phyloP scores from a whole-genome alignment of 2,329 filamentous ascomycete species.

The Fusarium tupiense region DNA sequence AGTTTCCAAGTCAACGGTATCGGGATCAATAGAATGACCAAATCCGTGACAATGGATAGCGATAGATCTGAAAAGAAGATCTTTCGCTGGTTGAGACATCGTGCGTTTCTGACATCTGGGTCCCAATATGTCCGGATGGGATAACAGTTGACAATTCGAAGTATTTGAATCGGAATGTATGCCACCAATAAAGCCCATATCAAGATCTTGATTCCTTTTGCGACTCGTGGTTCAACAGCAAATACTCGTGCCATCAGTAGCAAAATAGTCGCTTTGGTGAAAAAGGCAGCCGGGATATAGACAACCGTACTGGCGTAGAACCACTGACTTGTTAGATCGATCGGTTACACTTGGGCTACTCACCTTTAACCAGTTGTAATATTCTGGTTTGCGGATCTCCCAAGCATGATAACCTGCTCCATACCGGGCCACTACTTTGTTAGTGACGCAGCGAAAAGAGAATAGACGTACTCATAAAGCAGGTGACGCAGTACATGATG shows the following conservation, averaged over 20 bases:
- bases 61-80: conserved; percentile 35
- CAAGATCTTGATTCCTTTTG: conserved; percentile 28
- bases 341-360: rapidly evolving
- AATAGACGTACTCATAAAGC: conserved; percentile 26
- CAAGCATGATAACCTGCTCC: conserved; percentile 37
- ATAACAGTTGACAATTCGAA: conserved; percentile 54
- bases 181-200: conserved; percentile 27
- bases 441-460: neutral
- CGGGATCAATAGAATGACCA: conserved; percentile 30
- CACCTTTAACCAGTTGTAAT: conserved; percentile 36
- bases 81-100: conserved; percentile 50
- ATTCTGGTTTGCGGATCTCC: conserved; percentile 28
- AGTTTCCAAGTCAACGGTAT: conserved; percentile 33
- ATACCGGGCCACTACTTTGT: conserved; percentile 29
- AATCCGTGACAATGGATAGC: conserved; percentile 29
- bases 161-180: conserved; percentile 38
- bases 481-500: conserved; percentile 10
- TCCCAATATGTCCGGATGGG: conserved; percentile 55
- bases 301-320: conserved; percentile 36
- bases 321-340: conserved; percentile 21
- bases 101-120: conserved; percentile 31
- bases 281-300: conserved; percentile 35
- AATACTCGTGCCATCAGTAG: conserved; percentile 38
- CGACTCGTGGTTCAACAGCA: conserved; percentile 22
- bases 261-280: conserved; percentile 38